Conservation (phyloP, 768 basidiomycete genomes). For the Auricularia sp. region DNA sequence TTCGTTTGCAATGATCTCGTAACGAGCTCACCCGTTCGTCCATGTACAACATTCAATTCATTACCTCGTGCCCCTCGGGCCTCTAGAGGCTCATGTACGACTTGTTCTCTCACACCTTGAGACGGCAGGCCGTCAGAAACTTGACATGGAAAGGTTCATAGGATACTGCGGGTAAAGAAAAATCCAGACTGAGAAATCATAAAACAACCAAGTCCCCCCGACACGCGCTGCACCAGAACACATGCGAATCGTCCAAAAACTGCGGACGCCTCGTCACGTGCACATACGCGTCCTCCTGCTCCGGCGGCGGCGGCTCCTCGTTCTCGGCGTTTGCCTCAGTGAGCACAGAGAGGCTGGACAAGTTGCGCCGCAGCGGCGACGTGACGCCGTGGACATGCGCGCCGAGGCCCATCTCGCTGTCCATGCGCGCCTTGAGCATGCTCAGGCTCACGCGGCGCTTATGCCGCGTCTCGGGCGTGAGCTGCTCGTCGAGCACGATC, state of each 20-base stretch:
- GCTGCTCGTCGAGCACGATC: constrained; percentile 55
- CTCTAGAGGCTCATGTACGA: too few species aligned
- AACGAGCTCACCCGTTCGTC: too few species aligned
- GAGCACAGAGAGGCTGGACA: constrained; percentile 23
- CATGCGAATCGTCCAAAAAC: constrained; percentile 79
- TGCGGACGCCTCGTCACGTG: constrained; percentile 42
- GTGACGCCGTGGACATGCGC: constrained; percentile 7
- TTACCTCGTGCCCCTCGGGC: too few species aligned
- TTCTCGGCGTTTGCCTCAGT: constrained; percentile 39
- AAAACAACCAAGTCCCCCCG: constrained; percentile 73
- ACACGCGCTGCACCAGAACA: constrained; percentile 85
- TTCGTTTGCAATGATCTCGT: too few species aligned
- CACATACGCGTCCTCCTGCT: constrained; percentile 8
- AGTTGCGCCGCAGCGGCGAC: neutral
- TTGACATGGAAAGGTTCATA: neutral
- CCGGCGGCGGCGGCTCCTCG: constrained; percentile 19
- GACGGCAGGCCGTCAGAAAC: too few species aligned
- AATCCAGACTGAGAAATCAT: constrained; percentile 17
- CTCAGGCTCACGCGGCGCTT: constrained; percentile 75
- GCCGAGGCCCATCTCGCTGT: constrained; percentile 55
- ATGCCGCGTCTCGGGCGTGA: constrained; percentile 68
- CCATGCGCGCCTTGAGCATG: constrained; percentile 87
- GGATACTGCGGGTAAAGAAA: neutral
- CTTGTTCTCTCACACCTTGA: too few species aligned
- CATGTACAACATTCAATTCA: too few species aligned